Base-by-base conservation (phyloP, 2,329 filamentous ascomycete species). In the Pseudonectria buxi region DNA sequence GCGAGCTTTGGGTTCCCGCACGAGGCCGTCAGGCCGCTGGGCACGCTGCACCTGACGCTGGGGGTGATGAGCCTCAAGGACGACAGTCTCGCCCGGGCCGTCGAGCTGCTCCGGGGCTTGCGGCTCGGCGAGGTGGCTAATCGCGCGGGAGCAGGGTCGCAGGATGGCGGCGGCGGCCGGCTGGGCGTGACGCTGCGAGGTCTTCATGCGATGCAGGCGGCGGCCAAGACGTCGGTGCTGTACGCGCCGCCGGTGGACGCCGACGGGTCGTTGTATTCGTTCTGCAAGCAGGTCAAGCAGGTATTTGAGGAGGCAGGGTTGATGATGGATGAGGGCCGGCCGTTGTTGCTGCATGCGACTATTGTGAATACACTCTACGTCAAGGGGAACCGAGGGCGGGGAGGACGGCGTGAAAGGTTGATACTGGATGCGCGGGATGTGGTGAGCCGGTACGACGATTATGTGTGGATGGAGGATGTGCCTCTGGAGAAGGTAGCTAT, bases 311-410 rank as follows among this genome's bases (percentile, higher is more conserved):
- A 73, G 2, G 64, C 64, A 0, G 77, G 69, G 2, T 58, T 84
- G 9, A 63, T 88, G 52, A 54, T 68, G 0, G 62, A 67, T 1
- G 80, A 85, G 16, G 61, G 65, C 10, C 65, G 86, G 36, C 73
- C 77, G 6, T 58, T 95, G 43, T 71, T 85, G 14, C 62, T 95
- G 33, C 90, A 95, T 55, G 87, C 86, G 13, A 95, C 90, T 0
- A 65, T 95, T 4, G 63, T 92, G 33, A 95, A 95, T 58, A 94
- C 88, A 0, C 76, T 88, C 11, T 94, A 95, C 55, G 78, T 78
- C 28, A 75, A 71, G 53, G 41, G 51, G 33, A 37, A 44, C 35
- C 44, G 40, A 34, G 44, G 51, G 47, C 49, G 37, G 44, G 45
- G 24, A 47, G 60, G 41, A 58, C 53, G 53, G 26, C 53, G 51